Evolutionary conservation across 176 grass and related monocot species (phyloP), one percentile per base, ranked within the genome.

Genomic region (Poa pratensis): DNA sequence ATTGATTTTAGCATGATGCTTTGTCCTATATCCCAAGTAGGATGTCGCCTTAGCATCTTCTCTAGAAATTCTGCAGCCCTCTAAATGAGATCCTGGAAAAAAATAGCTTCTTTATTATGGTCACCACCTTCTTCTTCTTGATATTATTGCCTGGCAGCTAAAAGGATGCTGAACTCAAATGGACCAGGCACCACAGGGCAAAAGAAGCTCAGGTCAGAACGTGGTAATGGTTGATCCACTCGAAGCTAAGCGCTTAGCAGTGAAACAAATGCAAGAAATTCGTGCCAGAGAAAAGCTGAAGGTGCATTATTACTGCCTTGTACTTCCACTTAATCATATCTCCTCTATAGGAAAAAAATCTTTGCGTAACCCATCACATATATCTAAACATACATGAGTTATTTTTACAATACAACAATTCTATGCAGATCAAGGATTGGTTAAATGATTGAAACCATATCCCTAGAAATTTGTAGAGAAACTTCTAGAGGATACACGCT

Each of bases 141-240:
- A 68, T 81, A 75, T 67, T 83, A 59, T 58, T 72, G 49, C 12
- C 66, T 83, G 66, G 55, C 73, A 59, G 54, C 48, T 87, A 78
- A 84, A 37, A 73, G 80, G 54, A 69, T 59, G n/a, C 13, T 76
- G 50, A 76, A 14, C 45, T 27, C 49, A 45, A 82, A 85, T 86
- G 45, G 51, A 69, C 58, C 81, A 98, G 96, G 86, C 70, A 76
- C 75, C 83, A 58, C 48, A 12, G 84, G 81, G 83, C 81, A 98
- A 94, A 87, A 82, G 91, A 87, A 95, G 90, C 69, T 94, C 93
- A 68, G 83, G 90, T 67, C 75, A 86, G 7, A 89, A 79, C 18
- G 85, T 95, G 76, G 76, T 92, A 86, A 98, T 98, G 96, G 96
- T 98, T 74, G 96, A 98, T 85, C 96, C 96, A 61, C 37, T 91